Evolutionary conservation across 179 eudicot species (phyloP), one percentile per base, ranked within the genome.

Genomic region (Sideroxylon spinosum): DNA sequence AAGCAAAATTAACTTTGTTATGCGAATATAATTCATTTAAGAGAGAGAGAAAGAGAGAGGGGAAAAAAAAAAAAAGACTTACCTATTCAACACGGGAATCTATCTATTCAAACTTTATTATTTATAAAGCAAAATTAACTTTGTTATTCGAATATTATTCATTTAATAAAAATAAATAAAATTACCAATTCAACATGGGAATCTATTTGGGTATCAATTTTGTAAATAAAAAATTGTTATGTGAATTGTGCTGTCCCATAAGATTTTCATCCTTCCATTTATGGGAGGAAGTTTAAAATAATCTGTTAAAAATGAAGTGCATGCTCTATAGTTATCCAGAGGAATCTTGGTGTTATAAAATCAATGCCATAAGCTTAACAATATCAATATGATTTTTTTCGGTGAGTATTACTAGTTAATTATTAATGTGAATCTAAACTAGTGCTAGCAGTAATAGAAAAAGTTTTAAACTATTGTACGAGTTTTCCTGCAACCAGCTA

Each of bases 61-160:
- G n/a, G n/a, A 49, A 49, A n/a, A n/a, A n/a, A n/a, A 64, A 71
- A 17, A 71, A 69, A 22, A 22, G 19, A 22, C 25, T 53, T 56
- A 28, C 64, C 19, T 29, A 19, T n/a, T 28, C 76, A 72, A 28
- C 49, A 50, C 26, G 50, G 49, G 67, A 74, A 74, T 74, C 67
- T 2, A 32, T 74, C 55, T 20, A 53, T 72, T n/a, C 32, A 55
- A 16, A 66, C 32, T 66, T 29, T 53, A 10, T 67, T 76, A 50
- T 66, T 69, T n/a, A 65, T 71, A 20, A 50, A 62, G 44, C 52
- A 1, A 49, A 78, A 48, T 16, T 0, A 13, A 14, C 2, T 46
- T 60, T 75, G 6, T 63, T 37, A 20, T 74, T 32, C 19, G 10
- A 23, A 46, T 73, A 22, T 74, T 37, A 22, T 37, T 20, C 68